Conservation (phyloP, 305 asterid species). For the Solanum chacoense region DNA sequence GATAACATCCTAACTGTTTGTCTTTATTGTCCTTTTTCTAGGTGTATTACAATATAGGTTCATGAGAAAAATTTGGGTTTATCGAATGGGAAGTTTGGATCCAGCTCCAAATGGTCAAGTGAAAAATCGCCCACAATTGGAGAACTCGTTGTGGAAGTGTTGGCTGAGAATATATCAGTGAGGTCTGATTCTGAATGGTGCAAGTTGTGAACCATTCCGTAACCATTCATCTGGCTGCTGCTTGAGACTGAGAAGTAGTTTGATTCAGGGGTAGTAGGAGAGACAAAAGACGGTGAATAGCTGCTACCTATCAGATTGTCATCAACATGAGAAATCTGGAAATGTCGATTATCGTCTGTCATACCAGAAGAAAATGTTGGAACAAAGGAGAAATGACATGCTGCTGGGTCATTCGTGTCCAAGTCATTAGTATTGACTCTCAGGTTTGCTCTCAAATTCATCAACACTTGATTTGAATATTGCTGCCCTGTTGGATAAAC, state of each 20-base stretch:
- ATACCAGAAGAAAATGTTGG: background rate
- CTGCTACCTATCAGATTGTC: background rate
- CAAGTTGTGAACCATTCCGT: background rate
- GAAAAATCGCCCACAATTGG: constrained; percentile 8
- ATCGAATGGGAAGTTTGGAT: background rate
- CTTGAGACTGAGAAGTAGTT: background rate
- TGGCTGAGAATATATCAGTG: constrained; percentile 5
- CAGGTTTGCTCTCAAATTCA: constrained; percentile 6
- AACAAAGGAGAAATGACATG: background rate
- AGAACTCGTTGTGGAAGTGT: constrained; percentile 10
- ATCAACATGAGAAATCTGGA: background rate
- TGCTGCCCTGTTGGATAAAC: background rate
- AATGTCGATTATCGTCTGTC: background rate
- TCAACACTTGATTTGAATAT: background rate
- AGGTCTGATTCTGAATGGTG: background rate
- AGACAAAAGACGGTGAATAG: constrained; percentile 3
- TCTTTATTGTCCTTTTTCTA: background rate
- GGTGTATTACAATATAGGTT: background rate
- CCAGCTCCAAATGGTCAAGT: background rate
- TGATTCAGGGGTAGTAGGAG: constrained; percentile 2
- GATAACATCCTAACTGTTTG: background rate
- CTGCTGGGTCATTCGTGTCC: background rate
- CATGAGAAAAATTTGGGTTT: background rate
- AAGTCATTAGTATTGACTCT: constrained; percentile 3
- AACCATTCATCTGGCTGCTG: background rate